These are phyloP conservation scores for Dryas octopetala DNA, from an alignment of 306 rosid species.

Conservation along the genomic window DNA sequence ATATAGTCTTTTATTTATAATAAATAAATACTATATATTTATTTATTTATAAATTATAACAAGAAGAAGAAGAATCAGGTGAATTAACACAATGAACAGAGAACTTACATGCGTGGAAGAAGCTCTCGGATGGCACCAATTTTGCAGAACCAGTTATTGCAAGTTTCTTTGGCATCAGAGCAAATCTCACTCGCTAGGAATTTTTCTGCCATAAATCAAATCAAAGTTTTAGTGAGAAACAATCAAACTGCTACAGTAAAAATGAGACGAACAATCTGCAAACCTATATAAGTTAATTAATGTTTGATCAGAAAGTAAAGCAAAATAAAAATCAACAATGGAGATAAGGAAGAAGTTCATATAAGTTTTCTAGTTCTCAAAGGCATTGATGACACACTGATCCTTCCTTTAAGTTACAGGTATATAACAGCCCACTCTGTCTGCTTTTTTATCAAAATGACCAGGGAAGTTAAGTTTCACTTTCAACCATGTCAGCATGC, in stretches of 20 bases:
- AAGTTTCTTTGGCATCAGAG: slow-evolving; percentile 90
- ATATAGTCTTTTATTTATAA: background rate
- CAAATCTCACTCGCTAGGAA: slow-evolving; percentile 58
- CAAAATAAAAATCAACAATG: background rate
- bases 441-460: background rate
- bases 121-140: slow-evolving; percentile 92
- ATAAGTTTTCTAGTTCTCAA: background rate
- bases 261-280: slow-evolving; percentile 21
- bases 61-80: background rate
- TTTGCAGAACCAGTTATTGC: slow-evolving; percentile 92
- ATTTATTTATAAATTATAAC: background rate
- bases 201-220: slow-evolving; percentile 55
- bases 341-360: background rate
- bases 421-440: background rate
- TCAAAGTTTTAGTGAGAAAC: slow-evolving; percentile 18
- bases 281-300: background rate
- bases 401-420: background rate
- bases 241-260: slow-evolving; percentile 13
- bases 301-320: background rate
- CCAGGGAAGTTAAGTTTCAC: background rate
- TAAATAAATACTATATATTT: background rate
- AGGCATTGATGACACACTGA: background rate
- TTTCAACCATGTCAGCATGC: background rate
- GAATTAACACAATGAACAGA: slow-evolving; percentile 11
- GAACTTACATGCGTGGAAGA: slow-evolving; percentile 95